A percentile compares a stretch with the other conserved stretches of the same genome.
Evolutionary conservation across 2,329 filamentous ascomycete species (phyloP).

Genomic region (Penicillium fuscoglaucum): DNA sequence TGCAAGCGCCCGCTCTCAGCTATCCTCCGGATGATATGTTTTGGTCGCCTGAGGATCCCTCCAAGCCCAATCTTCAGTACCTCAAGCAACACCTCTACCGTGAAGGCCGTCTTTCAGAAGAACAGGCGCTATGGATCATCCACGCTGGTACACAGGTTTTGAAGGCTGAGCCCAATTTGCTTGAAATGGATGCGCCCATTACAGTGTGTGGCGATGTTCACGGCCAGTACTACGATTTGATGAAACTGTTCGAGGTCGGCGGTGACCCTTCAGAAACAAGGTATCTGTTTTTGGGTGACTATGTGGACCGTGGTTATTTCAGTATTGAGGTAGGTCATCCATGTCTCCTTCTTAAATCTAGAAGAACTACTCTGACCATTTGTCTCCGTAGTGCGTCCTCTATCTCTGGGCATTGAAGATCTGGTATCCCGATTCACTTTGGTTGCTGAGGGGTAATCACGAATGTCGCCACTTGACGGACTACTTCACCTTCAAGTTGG

Average conservation of each 20-base stretch:
- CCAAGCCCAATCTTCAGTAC: constrained; percentile 89
- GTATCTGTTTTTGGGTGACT: constrained; percentile 96
- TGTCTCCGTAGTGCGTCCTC: constrained; percentile 70
- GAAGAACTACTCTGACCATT: constrained; percentile 4
- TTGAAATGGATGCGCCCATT: constrained; percentile 99
- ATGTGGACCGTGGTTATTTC: constrained; percentile 97
- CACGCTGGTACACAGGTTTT: constrained; percentile 83
- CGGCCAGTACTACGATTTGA: constrained; percentile 98
- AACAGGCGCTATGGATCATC: constrained; percentile 96
- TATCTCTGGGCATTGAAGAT: constrained; percentile 99
- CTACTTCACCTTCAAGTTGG: constrained; percentile 99
- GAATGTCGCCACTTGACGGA: constrained; percentile 98
- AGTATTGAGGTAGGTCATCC: constrained; percentile 73
- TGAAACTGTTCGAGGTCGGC: constrained; percentile 99
- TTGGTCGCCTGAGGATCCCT: constrained; percentile 79
- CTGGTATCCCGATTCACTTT: constrained; percentile 96
- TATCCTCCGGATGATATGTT: constrained; percentile 94
- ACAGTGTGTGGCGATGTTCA: constrained; percentile 98
- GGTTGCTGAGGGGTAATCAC: constrained; percentile 96
- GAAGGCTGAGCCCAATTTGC: constrained; percentile 85
- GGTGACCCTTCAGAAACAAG: constrained; percentile 94
- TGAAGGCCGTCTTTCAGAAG: constrained; percentile 93
- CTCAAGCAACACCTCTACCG: constrained; percentile 98
- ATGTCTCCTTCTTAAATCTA: neutral
- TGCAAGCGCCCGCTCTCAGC: constrained; percentile 93